phyloP scores from a whole-genome alignment of 2,329 filamentous ascomycete genomes.

The Fusarium sp. region DNA sequence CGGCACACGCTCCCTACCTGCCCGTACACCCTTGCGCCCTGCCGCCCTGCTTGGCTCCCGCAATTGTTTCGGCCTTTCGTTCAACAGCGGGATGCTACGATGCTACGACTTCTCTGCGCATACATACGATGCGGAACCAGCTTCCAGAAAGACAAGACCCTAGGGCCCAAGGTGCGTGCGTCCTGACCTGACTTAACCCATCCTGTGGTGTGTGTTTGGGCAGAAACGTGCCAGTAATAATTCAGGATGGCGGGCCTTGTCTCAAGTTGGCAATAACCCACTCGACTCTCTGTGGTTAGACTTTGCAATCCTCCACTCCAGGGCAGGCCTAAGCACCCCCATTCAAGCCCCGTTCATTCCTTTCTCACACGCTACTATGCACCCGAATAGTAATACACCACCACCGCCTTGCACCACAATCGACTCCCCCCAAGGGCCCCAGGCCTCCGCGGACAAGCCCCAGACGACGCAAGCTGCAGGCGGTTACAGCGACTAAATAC shows the following conservation, averaged over 20 bases:
- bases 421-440: conserved; percentile 1
- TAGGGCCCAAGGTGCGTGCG: conserved; percentile 5
- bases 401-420: conserved; percentile 1
- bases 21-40: background rate
- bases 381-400: background rate
- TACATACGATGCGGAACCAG: background rate
- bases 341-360: conserved; percentile 31
- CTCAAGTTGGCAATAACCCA: conserved; percentile 42
- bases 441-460: background rate
- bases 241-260: conserved; percentile 38
- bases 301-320: conserved; percentile 28
- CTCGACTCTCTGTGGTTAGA: conserved; percentile 35
- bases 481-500: conserved; percentile 2
- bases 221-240: conserved; percentile 37
- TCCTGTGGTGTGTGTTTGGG: conserved; percentile 26
- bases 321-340: conserved; percentile 23
- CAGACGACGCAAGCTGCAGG: background rate
- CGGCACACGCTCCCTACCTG: background rate
- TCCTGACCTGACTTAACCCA: conserved; percentile 20
- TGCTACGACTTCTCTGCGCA: conserved; percentile 4
- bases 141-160: conserved; percentile 8
- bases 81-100: background rate
- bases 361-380: conserved; percentile 2
- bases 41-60: background rate
- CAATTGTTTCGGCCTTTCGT: background rate